Evolutionary conservation across 2,329 filamentous ascomycete genomes (phyloP).

Genomic region (Byssoonygena ceratinophila): DNA sequence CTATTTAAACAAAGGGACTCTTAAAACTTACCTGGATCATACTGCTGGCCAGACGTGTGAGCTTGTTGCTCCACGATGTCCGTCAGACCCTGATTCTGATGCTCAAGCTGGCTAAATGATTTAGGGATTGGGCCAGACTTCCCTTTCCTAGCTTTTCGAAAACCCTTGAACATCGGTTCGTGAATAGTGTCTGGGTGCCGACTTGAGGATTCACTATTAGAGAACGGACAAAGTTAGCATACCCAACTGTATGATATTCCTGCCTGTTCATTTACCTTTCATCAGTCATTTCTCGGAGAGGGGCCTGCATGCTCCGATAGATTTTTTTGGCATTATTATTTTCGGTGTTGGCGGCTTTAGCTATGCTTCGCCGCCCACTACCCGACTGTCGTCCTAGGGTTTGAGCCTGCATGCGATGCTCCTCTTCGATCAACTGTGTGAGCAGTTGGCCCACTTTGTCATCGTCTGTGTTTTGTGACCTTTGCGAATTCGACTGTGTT

Average conservation of each 20-base stretch:
- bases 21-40: neutral
- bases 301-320: neutral
- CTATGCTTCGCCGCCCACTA: neutral
- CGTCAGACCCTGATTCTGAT: neutral
- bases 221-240: neutral
- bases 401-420: neutral
- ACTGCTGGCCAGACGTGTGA: neutral
- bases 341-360: neutral
- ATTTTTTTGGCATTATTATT: neutral
- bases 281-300: neutral
- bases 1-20: neutral
- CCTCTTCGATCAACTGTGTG: neutral
- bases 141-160: neutral
- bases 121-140: neutral
- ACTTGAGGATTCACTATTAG: neutral
- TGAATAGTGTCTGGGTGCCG: neutral
- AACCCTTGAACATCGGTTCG: neutral
- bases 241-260: neutral
- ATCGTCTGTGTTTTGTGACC: neutral
- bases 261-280: neutral
- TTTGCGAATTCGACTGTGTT: neutral
- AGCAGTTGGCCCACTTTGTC: neutral
- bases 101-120: neutral
- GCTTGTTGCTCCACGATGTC: neutral
- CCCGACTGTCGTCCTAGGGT: neutral